These are phyloP conservation scores for Lizanozyma gosingica DNA, from an alignment of 1,139 yeast genomes.

Conservation along the genomic window DNA sequence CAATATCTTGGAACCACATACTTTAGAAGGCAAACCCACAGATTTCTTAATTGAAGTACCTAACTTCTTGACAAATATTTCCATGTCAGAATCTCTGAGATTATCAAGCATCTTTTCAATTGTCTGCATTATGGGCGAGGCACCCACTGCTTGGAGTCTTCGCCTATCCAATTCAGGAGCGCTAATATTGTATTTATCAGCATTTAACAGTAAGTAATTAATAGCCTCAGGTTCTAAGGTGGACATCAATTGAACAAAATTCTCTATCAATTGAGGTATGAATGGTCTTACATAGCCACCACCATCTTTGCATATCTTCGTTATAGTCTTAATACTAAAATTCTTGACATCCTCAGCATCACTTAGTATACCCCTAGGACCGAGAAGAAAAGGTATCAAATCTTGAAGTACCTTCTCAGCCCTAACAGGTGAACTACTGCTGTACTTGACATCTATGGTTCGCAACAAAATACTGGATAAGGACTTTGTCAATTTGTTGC, in stretches of 20 bases:
- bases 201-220: constrained; percentile 79
- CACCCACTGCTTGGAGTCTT: constrained; percentile 63
- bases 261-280: constrained; percentile 60
- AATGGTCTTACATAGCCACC: constrained; percentile 57
- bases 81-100: constrained; percentile 45
- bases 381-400: constrained; percentile 72
- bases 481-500: constrained; percentile 56
- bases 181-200: constrained; percentile 75
- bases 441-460: constrained; percentile 33
- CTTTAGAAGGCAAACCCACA: constrained; percentile 87
- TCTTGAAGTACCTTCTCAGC: constrained; percentile 47
- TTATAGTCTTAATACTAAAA: constrained; percentile 66
- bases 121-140: constrained; percentile 86
- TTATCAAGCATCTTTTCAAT: constrained; percentile 61
- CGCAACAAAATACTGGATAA: constrained; percentile 58
- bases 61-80: constrained; percentile 40
- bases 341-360: constrained; percentile 80
- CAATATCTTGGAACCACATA: constrained; percentile 73
- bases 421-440: constrained; percentile 25
- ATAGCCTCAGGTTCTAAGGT: constrained; percentile 87
- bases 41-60: constrained; percentile 51
- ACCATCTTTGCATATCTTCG: constrained; percentile 58
- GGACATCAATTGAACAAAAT: constrained; percentile 66
- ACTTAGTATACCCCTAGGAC: constrained; percentile 69
- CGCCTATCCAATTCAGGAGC: constrained; percentile 68